Percentiles rank a stretch among this genome's conserved stretches.
These are phyloP conservation scores for Geoglossum cookeanum DNA, from an alignment of 2,329 filamentous ascomycete species.

Conservation along the genomic window DNA sequence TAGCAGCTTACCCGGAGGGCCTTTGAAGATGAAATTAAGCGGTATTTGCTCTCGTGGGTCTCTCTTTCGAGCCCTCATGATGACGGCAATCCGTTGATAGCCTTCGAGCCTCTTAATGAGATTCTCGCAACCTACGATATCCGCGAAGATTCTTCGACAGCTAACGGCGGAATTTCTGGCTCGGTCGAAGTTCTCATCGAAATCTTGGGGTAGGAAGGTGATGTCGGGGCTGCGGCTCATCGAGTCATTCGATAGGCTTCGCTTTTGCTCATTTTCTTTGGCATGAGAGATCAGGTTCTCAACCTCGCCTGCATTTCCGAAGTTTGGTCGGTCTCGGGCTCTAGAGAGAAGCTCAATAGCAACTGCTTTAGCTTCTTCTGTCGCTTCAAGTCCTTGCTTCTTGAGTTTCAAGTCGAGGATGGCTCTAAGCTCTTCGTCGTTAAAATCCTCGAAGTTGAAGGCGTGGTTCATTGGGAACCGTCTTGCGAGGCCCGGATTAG, in stretches of 20 bases:
- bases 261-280: slow-evolving; percentile 31
- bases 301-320: slow-evolving; percentile 57
- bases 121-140: slow-evolving; percentile 36
- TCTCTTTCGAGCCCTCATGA: slow-evolving; percentile 30
- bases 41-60: slow-evolving; percentile 40
- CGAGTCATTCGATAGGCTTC: slow-evolving; percentile 16
- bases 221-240: slow-evolving; percentile 13
- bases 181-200: slow-evolving; percentile 41
- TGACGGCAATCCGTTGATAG: slow-evolving; percentile 33
- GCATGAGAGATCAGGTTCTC: slow-evolving; percentile 45
- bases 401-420: slow-evolving; percentile 48
- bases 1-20: slow-evolving; percentile 33
- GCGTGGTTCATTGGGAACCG: slow-evolving; percentile 44
- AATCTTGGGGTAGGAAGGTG: slow-evolving; percentile 29
- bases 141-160: slow-evolving; percentile 35
- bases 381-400: slow-evolving; percentile 32
- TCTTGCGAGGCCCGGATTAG: slow-evolving; percentile 48
- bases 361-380: slow-evolving; percentile 30
- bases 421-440: slow-evolving; percentile 32
- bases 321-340: slow-evolving; percentile 42
- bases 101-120: slow-evolving; percentile 34
- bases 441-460: slow-evolving; percentile 53
- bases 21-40: slow-evolving; percentile 50
- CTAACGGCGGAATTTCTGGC: slow-evolving; percentile 28
- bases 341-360: slow-evolving; percentile 40